Evolutionary conservation across 768 basidiomycete species (phyloP), one percentile per base, ranked within the genome.

Genomic region (Termitomyces bulborhizus): DNA sequence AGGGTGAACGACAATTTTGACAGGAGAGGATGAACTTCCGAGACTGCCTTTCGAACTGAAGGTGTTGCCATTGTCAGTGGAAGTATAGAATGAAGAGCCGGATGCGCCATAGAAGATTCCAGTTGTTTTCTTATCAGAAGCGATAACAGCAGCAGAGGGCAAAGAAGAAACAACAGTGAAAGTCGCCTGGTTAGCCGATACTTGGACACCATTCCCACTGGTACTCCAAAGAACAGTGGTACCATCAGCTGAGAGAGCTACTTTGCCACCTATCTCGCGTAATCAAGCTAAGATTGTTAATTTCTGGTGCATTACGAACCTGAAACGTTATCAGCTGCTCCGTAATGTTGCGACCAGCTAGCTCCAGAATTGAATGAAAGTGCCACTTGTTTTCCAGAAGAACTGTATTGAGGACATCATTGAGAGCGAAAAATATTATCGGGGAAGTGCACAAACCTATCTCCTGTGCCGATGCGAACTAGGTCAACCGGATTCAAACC

Each of bases 151-250:
- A 39, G 63, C 66, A 3, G 78, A 71, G 0, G 85, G 84, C 3
- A 86, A 74, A 13, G 76, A 68, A 0, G 78, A 61, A 29, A 85
- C 83, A 3, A 72, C 61, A 3, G 70, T 66, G 65, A 86, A 85
- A 1, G 78, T 49, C 41, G 69, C 71, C 5, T 74, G 75, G 58
- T 74, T 76, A 47, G 77, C 76, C 9, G 83, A 84, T 3, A 83
- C 78, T 55, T 75, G 65, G 24, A 83, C 75, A 36, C 82, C 79
- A 45, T 76, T 75, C 39, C 67, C 60, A 13, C 65, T 65, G 12
- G 80, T 80, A 46, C 74, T 66, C 84, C 84, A 85, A 24, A 86
- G 75, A 29, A 85, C 76, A 39, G 78, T 79, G 62, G 77, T 76
- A 2, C 76, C 82, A 59, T 79, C 69, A 1, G 83, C 83, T 34